These are phyloP conservation scores for Aspergillus sp. DNA, from an alignment of 2,329 filamentous ascomycete genomes.

Conservation along the genomic window DNA sequence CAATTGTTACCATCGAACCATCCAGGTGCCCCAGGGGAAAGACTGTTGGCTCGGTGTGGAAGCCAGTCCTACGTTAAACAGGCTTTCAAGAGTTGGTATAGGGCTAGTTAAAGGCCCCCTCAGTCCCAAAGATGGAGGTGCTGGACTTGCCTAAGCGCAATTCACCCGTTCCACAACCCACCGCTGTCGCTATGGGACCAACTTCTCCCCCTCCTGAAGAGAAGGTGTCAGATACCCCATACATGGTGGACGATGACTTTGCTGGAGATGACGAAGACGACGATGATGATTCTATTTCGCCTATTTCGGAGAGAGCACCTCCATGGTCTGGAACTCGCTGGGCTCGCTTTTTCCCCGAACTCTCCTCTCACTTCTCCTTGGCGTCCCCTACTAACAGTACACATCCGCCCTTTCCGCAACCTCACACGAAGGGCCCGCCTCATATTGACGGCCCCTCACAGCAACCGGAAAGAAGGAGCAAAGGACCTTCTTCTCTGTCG, in stretches of 20 bases:
- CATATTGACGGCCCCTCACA: not conserved
- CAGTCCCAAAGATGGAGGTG: not conserved
- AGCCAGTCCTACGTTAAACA: not conserved
- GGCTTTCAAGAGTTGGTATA: not conserved
- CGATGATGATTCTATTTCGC: conserved; percentile 26
- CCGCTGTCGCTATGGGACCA: not conserved
- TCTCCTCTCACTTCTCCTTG: conserved; percentile 29
- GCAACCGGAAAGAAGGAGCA: not conserved
- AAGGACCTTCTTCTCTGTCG: conserved; percentile 23
- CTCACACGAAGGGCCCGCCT: not conserved
- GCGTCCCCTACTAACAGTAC: conserved; percentile 27
- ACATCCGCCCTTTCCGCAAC: conserved; percentile 8
- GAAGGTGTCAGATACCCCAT: not conserved
- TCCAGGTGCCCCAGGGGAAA: not conserved
- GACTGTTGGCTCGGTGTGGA: not conserved
- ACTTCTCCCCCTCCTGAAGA: not conserved
- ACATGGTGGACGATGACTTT: not conserved
- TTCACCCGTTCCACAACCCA: not conserved
- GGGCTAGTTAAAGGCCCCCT: not conserved
- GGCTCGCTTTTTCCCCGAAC: conserved; percentile 35
- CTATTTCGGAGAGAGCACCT: conserved; percentile 24
- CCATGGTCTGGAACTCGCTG: conserved; percentile 23
- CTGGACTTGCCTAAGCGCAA: not conserved
- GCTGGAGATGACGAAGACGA: conserved; percentile 14
- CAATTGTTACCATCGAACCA: not conserved